Evolutionary conservation across 192 early-diverging fungal genomes (phyloP), one percentile per base, ranked within the genome.

Genomic region (Pilaira anomala): DNA sequence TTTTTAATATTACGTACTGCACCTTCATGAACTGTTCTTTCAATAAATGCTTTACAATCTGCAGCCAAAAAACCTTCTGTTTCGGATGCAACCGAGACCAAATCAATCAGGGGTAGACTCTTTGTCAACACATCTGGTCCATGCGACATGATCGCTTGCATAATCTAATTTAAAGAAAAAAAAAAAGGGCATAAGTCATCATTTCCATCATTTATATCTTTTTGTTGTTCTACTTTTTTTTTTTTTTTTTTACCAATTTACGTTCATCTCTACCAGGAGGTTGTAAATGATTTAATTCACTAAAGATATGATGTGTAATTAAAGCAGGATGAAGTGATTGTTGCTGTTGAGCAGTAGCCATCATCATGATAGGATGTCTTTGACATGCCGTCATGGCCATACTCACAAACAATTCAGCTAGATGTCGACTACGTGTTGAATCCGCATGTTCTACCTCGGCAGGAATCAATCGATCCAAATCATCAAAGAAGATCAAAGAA

Each of bases 21-120:
- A 24, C 88, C 85, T 62, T 90, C 88, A 39, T 94, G 91, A n/a
- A 85, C 80, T 0, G 93, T 84, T 3, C 94, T 81, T 54, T 94
- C 84, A 30, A 93, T 75, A 26, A 94, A 78, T 0, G 86, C 83
- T 48, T 86, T 75, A 16, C 97, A 73, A 73, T 97, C 95, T 3
- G 84, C 81, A 5, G 94, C 90, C 19, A 88, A 70, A 64, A 91
- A 96, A 1, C 95, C 95, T 69, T 98, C 96, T 8, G 93, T 95
- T 56, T 80, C 72, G 24, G 87, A 85, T 3, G 91, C 86, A 0
- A 95, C 74, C 0, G 84, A 81, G 8, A 85, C 81, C 30, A 93
- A 73, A 53, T 94, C 89, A n/a, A 93, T 73, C 9, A 78, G 66
- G 0, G 76, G 69, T 7, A 80, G 24, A 18, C 83, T 88, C 8